These are phyloP conservation scores for Acidiella bohemica DNA, from an alignment of 495 filamentous ascomycete genomes.

Conservation along the genomic window DNA sequence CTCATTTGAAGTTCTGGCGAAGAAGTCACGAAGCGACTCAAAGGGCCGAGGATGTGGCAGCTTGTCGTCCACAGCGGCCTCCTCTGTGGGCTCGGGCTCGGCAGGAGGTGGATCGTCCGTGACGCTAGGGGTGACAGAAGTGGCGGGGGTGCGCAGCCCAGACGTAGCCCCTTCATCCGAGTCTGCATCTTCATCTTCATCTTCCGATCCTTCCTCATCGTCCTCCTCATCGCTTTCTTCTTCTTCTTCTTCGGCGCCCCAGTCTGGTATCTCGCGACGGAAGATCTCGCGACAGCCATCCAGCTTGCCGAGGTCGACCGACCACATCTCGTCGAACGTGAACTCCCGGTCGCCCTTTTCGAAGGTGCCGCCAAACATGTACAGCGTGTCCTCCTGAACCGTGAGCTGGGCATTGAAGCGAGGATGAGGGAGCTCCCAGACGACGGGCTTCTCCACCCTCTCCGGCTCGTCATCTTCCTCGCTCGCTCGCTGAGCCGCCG, in stretches of 20 bases:
- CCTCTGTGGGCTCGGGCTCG: constrained; percentile 19
- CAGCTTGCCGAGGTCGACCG: constrained; percentile 78
- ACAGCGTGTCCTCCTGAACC: constrained; percentile 82
- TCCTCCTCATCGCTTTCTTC: constrained; percentile 38
- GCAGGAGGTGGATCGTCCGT: neutral
- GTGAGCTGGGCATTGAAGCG: constrained; percentile 82
- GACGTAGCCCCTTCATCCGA: constrained; percentile 28
- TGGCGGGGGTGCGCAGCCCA: constrained; percentile 24
- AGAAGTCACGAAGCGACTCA: constrained; percentile 85
- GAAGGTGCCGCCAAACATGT: constrained; percentile 87
- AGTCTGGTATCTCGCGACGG: constrained; percentile 69
- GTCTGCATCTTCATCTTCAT: constrained; percentile 57
- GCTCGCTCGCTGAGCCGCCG: constrained; percentile 3
- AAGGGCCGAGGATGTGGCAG: constrained; percentile 69
- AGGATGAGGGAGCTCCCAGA: constrained; percentile 68
- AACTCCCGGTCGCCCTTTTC: constrained; percentile 90
- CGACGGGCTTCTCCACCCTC: constrained; percentile 37
- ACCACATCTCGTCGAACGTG: constrained; percentile 86
- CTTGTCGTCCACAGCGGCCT: constrained; percentile 40
- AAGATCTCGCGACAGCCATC: constrained; percentile 87
- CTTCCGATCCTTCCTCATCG: constrained; percentile 54
- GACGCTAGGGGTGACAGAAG: constrained; percentile 15
- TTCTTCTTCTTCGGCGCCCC: constrained; percentile 47
- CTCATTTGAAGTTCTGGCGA: constrained; percentile 67
- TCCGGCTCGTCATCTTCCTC: constrained; percentile 29